These are phyloP conservation scores for Neospermospora avenae DNA, from an alignment of 2,329 filamentous ascomycete species.

Conservation along the genomic window DNA sequence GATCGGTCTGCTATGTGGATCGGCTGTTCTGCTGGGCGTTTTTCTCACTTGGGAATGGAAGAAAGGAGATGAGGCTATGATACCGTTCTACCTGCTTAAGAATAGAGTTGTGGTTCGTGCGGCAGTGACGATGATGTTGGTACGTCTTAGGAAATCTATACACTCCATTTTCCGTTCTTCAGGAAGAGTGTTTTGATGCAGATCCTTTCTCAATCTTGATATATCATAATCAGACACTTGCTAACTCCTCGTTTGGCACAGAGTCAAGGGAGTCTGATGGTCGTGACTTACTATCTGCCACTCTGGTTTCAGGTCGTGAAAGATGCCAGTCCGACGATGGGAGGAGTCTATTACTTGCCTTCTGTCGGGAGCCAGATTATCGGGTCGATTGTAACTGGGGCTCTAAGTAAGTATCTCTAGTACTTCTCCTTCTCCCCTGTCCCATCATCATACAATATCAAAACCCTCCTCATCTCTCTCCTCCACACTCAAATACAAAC, in stretches of 20 bases:
- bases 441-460: too few species aligned
- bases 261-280: constrained; percentile 11
- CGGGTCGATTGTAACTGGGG: constrained; percentile 18
- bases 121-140: constrained; percentile 7
- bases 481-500: not conserved
- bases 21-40: constrained; percentile 16
- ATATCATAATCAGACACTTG: too few species aligned
- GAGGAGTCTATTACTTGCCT: constrained; percentile 32
- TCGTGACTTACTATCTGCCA: constrained; percentile 29
- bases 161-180: too few species aligned
- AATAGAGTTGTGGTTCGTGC: constrained; percentile 22
- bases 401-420: constrained; percentile 18
- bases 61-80: constrained; percentile 28
- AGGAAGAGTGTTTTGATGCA: too few species aligned
- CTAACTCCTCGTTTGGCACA: too few species aligned
- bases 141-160: not conserved
- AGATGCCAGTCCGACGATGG: constrained; percentile 22
- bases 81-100: constrained; percentile 23
- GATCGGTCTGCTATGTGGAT: constrained; percentile 29
- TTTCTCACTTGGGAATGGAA: constrained; percentile 27
- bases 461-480: too few species aligned
- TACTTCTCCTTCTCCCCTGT: too few species aligned
- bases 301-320: constrained; percentile 36
- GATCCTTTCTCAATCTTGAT: too few species aligned
- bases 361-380: constrained; percentile 18